Percentiles rank a stretch among this genome's conserved stretches.
Evolutionary conservation across 305 asterid genomes (phyloP).

Genomic region (Ilex paraguariensis): DNA sequence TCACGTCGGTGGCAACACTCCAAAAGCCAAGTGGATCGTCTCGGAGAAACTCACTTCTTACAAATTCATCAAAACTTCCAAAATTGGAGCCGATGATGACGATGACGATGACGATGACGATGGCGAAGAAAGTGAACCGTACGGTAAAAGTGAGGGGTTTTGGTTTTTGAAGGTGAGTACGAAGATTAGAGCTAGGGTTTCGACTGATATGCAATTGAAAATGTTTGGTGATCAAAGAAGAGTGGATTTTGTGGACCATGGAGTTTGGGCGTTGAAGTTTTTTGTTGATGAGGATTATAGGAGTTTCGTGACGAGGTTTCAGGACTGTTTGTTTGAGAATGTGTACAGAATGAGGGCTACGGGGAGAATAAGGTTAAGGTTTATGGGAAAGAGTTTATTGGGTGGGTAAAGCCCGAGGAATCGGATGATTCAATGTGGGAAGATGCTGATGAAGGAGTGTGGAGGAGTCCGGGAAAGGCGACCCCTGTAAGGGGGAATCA

Average conservation of each 20-base stretch:
- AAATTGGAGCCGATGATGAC: conserved; percentile 32
- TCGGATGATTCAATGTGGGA: conserved; percentile 95
- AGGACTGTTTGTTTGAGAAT: conserved; percentile 84
- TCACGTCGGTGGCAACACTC: conserved; percentile 86
- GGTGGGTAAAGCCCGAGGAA: conserved; percentile 86
- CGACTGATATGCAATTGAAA: conserved; percentile 86
- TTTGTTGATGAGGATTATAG: conserved; percentile 67
- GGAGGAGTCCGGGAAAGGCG: conserved; percentile 51
- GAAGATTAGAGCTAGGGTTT: conserved; percentile 61
- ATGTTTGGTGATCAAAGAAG: conserved; percentile 89
- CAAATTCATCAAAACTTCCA: conserved; percentile 51
- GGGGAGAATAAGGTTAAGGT: conserved; percentile 67
- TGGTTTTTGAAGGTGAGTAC: conserved; percentile 79
- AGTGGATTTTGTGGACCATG: conserved; percentile 82
- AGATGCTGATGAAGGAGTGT: conserved; percentile 73
- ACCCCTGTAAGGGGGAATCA: conserved; percentile 50
- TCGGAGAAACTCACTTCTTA: conserved; percentile 56
- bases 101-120: conserved; percentile 24
- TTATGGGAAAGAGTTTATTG: conserved; percentile 82
- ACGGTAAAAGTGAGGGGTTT: conserved; percentile 35
- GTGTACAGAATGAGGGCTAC: conserved; percentile 73
- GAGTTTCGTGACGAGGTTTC: conserved; percentile 58
- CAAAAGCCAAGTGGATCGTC: conserved; percentile 83
- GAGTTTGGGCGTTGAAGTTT: conserved; percentile 93
- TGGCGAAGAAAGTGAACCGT: background rate